Evolutionary conservation across 2,329 filamentous ascomycete genomes (phyloP).

Genomic region (Cladosporium sp.): DNA sequence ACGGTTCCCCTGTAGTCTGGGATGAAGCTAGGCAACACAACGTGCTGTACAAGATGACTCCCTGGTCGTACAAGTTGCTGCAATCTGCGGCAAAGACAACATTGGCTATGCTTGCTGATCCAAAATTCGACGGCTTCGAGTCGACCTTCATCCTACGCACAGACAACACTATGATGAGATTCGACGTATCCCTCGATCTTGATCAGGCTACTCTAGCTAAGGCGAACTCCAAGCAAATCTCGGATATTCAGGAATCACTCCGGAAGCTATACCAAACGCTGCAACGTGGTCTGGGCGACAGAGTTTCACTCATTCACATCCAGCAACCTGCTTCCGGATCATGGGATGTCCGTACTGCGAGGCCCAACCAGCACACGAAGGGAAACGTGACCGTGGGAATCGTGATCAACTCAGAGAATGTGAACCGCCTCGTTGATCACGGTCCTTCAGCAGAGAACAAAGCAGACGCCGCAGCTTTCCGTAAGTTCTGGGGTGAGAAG

Average conservation of each 20-base stretch:
- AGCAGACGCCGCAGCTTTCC: slow-evolving; percentile 74
- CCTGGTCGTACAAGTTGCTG: slow-evolving; percentile 74
- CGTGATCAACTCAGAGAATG: slow-evolving; percentile 67
- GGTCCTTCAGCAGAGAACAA: slow-evolving; percentile 84
- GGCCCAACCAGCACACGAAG: slow-evolving; percentile 18
- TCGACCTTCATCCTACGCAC: slow-evolving; percentile 70
- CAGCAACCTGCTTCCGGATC: slow-evolving; percentile 13
- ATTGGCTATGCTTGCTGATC: slow-evolving; percentile 69
- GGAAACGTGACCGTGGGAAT: slow-evolving; percentile 60
- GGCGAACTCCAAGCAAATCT: slow-evolving; percentile 20
- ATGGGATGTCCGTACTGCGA: slow-evolving; percentile 36
- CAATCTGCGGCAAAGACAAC: slow-evolving; percentile 71
- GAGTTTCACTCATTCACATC: slow-evolving; percentile 62
- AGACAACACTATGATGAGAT: slow-evolving; percentile 49
- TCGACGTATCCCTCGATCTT: slow-evolving; percentile 50
- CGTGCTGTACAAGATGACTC: slow-evolving; percentile 82
- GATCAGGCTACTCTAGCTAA: slow-evolving; percentile 30
- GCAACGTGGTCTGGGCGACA: slow-evolving; percentile 68
- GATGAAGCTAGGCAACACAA: slow-evolving; percentile 74
- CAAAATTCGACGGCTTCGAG: slow-evolving; percentile 74
- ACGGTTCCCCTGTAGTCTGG: slow-evolving; percentile 65
- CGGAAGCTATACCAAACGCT: slow-evolving; percentile 61
- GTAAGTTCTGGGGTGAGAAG: slow-evolving; percentile 91
- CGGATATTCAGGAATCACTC: slow-evolving; percentile 27
- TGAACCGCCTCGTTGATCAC: slow-evolving; percentile 75